Conservation (phyloP, 2,329 filamentous ascomycete genomes). For the Pseudopithomyces chartarum region DNA sequence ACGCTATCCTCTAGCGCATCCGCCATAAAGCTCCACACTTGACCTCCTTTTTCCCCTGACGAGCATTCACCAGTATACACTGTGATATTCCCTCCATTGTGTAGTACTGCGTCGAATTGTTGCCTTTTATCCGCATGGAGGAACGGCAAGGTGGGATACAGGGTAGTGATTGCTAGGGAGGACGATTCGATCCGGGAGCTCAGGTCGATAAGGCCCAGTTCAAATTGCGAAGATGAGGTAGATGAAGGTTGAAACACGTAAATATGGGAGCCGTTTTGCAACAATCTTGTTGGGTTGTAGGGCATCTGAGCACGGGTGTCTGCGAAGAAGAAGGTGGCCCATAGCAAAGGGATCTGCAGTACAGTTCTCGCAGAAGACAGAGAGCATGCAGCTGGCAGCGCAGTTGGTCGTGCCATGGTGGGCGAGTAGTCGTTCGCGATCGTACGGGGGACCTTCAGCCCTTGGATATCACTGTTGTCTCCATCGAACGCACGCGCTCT, state of each 20-base stretch:
- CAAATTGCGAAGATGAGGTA: conserved; percentile 49
- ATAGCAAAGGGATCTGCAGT: conserved; percentile 14
- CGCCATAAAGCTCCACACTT: conserved; percentile 71
- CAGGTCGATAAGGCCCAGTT: conserved; percentile 70
- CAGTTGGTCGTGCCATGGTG: conserved; percentile 13
- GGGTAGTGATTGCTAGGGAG: conserved; percentile 48
- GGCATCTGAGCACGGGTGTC: conserved; percentile 59
- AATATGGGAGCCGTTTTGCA: conserved; percentile 62
- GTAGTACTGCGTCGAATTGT: conserved; percentile 71
- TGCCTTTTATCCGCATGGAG: conserved; percentile 55
- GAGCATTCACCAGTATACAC: conserved; percentile 78
- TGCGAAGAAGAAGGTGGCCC: conserved; percentile 9
- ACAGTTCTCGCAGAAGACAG: conserved; percentile 8
- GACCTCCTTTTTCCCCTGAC: conserved; percentile 53
- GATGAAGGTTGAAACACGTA: conserved; percentile 72
- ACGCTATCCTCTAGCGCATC: conserved; percentile 48
- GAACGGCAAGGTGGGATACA: conserved; percentile 68
- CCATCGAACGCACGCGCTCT: conserved; percentile 20
- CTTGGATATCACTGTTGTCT: conserved; percentile 12
- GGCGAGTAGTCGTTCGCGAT: background rate
- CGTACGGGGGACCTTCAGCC: conserved; percentile 17
- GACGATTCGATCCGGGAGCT: conserved; percentile 61
- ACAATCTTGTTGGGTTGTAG: conserved; percentile 77
- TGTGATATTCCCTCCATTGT: conserved; percentile 70
- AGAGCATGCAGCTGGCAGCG: conserved; percentile 3